phyloP scores from a whole-genome alignment of 2,329 filamentous ascomycete genomes.

The Ceratocystis albifundus region DNA sequence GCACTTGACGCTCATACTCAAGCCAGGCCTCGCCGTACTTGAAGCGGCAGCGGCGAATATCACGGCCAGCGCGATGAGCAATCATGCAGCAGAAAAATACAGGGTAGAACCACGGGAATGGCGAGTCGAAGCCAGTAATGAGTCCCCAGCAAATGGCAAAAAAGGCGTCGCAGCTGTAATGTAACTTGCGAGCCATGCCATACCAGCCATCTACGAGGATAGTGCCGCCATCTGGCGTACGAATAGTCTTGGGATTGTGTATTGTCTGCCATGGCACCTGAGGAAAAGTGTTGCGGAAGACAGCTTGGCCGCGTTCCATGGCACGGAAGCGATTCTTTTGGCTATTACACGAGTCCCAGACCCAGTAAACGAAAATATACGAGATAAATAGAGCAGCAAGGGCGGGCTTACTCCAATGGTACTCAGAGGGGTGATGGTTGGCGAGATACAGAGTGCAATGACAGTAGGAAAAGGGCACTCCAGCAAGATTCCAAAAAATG shows the following conservation, averaged over 20 bases:
- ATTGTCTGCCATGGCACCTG: constrained; percentile 81
- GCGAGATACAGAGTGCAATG: constrained; percentile 86
- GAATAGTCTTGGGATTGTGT: constrained; percentile 68
- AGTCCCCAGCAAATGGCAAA: constrained; percentile 43
- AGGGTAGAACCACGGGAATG: constrained; percentile 86
- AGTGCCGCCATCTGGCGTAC: constrained; percentile 59
- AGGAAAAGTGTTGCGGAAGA: constrained; percentile 70
- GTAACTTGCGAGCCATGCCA: constrained; percentile 54
- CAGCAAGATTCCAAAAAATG: constrained; percentile 93
- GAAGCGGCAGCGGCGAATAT: constrained; percentile 62
- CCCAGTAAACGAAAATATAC: constrained; percentile 79
- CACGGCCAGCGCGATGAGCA: constrained; percentile 61
- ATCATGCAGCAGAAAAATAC: constrained; percentile 77
- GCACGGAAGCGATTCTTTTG: constrained; percentile 90
- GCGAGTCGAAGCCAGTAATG: constrained; percentile 45
- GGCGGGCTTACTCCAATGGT: constrained; percentile 61
- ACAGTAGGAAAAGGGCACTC: constrained; percentile 83
- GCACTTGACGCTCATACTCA: constrained; percentile 67
- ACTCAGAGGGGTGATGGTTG: constrained; percentile 66
- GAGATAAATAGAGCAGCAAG: constrained; percentile 52
- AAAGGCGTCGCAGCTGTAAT: constrained; percentile 41
- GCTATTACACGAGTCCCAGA: constrained; percentile 85
- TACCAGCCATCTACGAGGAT: constrained; percentile 83
- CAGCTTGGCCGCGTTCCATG: constrained; percentile 58
- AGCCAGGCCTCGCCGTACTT: constrained; percentile 77